A percentile compares a stretch with the other conserved stretches of the same genome.
These are phyloP conservation scores for Fusarium aywerte DNA, from an alignment of 2,329 filamentous ascomycete species.

Conservation along the genomic window DNA sequence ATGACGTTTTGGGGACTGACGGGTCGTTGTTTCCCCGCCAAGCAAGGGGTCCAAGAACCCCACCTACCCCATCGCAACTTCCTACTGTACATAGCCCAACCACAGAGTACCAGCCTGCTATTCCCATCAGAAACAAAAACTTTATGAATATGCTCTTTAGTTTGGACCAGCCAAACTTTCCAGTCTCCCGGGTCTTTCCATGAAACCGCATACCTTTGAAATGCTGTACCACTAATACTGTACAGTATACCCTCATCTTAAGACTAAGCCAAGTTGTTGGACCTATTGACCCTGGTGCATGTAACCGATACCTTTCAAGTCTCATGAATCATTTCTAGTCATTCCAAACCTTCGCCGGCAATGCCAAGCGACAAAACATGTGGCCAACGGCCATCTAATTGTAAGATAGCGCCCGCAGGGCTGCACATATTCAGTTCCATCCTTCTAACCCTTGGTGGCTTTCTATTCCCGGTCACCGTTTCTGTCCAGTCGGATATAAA, in stretches of 20 bases:
- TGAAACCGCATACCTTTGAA: slow-evolving; percentile 11
- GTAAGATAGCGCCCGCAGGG: slow-evolving; percentile 25
- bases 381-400: slow-evolving; percentile 15
- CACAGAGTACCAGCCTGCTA: not conserved
- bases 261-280: not conserved
- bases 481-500: not conserved
- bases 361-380: slow-evolving; percentile 1
- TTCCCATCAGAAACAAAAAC: slow-evolving; percentile 1
- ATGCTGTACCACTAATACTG: no score
- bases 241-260: not conserved
- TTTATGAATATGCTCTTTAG: slow-evolving; percentile 2
- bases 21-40: slow-evolving; percentile 18
- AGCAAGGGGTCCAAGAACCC: slow-evolving; percentile 22
- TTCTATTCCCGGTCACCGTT: slow-evolving; percentile 1
- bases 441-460: slow-evolving; percentile 10
- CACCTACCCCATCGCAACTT: slow-evolving; percentile 11
- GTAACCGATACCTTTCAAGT: not conserved
- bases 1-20: slow-evolving; percentile 21
- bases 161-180: slow-evolving; percentile 18
- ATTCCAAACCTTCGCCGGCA: slow-evolving; percentile 1
- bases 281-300: not conserved
- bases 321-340: slow-evolving; percentile 1
- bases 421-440: slow-evolving; percentile 31
- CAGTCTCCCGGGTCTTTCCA: slow-evolving; percentile 31
- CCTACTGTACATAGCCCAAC: no score